A percentile compares a stretch with the other conserved stretches of the same genome.
These are phyloP conservation scores for Dactylorhiza incarnata DNA, from an alignment of 106 monocot species.

Conservation along the genomic window DNA sequence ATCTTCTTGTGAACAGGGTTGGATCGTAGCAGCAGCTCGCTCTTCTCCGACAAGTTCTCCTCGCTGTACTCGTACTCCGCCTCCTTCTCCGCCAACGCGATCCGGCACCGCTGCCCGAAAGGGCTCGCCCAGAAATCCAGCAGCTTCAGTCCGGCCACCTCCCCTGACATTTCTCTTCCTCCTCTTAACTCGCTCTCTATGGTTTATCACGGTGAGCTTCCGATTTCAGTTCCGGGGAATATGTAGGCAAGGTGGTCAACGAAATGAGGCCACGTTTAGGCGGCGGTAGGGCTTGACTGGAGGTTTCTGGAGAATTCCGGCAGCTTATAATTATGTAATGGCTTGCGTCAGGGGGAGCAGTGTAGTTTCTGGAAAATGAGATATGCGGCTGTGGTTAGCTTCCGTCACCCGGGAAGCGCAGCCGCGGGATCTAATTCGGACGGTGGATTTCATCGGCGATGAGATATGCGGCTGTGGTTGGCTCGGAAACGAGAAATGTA, in stretches of 20 bases:
- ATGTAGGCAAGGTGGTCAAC: no score
- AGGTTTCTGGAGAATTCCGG: not conserved
- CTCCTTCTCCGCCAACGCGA: conserved; percentile 39
- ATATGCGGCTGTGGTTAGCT: not conserved
- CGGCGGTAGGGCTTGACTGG: no score
- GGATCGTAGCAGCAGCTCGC: conserved; percentile 20
- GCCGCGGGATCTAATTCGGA: not conserved
- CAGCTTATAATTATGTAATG: no score
- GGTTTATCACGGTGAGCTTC: no score
- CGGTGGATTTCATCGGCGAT: not conserved
- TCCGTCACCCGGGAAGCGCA: not conserved
- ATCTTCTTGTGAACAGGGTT: conserved; percentile 46
- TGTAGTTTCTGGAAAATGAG: no score
- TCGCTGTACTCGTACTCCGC: conserved; percentile 38
- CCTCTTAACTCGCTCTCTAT: no score
- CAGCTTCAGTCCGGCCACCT: no score
- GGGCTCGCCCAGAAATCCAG: conserved; percentile 38
- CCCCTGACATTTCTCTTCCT: no score
- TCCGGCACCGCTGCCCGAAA: conserved; percentile 25
- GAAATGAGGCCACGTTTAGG: no score
- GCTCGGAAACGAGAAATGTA: no score
- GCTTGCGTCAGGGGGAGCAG: no score
- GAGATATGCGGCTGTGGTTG: not conserved
- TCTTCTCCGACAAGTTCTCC: conserved; percentile 28
- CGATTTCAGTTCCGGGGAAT: no score